Evolutionary conservation across 2,329 filamentous ascomycete genomes (phyloP), one percentile per base, ranked within the genome.

Genomic region (Alternaria arborescens): DNA sequence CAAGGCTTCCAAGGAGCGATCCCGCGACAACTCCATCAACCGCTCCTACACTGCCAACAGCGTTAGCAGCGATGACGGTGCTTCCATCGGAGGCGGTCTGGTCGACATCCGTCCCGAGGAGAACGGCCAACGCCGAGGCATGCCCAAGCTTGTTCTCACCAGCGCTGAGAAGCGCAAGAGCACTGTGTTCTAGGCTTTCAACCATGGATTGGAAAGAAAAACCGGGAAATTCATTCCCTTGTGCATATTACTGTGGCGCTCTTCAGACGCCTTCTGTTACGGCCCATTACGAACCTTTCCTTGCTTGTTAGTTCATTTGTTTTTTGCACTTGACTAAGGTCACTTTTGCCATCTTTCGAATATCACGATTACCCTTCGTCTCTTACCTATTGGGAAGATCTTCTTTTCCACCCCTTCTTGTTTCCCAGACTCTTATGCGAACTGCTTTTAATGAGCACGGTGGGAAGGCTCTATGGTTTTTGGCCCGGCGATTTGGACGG

Each of bases 141-240:
- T 91, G 70, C 91, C 93, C 55, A 90, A 93, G 85, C 88, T 97
- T 75, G 91, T 97, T 68, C 86, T 97, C 68, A 94, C 91, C 68
- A 94, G 88, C 78, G 91, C 89, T 64, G 93, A 97, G 84, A 97
- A 97, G 87, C 91, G 93, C 79, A 96, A 93, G 85, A 90, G 87
- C 80, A 83, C 86, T 61, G 79, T 87, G 75, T 86, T 85, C 74
- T 89, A 83, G 82, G 62, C 26, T 41, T 12, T 47, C 36, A 55
- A 55, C 8, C 24, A 58, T 46, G 51, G 44, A 65, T 48, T 60
- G 60, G 67, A 65, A 63, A 57, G 48, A 54, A 63, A 63, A 51
- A 62, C 60, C 40, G 58, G 65, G 62, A 64, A 60, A 54, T 54
- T 48, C 60, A 50, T 61, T 67, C 71, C 67, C 61, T 65, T 78